Evolutionary conservation across 2,329 filamentous ascomycete genomes (phyloP).

Genomic region (Rosellinia necatrix): DNA sequence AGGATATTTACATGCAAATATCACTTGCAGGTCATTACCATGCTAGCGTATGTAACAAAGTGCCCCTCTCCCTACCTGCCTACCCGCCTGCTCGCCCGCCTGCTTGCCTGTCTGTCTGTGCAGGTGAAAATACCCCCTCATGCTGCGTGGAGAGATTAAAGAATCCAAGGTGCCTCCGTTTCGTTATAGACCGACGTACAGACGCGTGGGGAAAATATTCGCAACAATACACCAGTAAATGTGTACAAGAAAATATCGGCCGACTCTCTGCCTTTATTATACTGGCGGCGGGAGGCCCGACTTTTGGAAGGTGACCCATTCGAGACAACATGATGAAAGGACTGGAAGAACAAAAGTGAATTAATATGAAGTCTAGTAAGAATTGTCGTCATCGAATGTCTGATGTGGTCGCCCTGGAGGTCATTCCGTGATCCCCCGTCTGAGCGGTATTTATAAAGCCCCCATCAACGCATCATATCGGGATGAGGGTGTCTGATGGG

Average conservation of each 20-base stretch:
- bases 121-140: no score
- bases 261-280: not conserved
- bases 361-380: conserved; percentile 21
- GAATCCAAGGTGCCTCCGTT: conserved; percentile 12
- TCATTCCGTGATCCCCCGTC: not conserved
- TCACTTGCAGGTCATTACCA: conserved; percentile 13
- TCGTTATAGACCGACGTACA: not conserved
- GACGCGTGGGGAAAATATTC: conserved; percentile 1
- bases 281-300: not conserved
- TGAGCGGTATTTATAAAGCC: not conserved
- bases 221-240: conserved; percentile 16
- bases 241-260: conserved; percentile 3
- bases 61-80: not conserved
- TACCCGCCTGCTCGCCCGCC: not conserved
- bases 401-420: not conserved
- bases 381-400: not conserved
- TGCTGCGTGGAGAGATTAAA: not conserved
- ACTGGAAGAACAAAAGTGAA: not conserved
- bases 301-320: not conserved
- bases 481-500: not conserved
- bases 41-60: conserved; percentile 8
- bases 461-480: not conserved
- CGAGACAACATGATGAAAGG: conserved; percentile 2
- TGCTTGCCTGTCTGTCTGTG: not conserved
- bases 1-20: not conserved